Conservation (phyloP, 176 grass and related monocot genomes). For the Leersia perrieri region DNA sequence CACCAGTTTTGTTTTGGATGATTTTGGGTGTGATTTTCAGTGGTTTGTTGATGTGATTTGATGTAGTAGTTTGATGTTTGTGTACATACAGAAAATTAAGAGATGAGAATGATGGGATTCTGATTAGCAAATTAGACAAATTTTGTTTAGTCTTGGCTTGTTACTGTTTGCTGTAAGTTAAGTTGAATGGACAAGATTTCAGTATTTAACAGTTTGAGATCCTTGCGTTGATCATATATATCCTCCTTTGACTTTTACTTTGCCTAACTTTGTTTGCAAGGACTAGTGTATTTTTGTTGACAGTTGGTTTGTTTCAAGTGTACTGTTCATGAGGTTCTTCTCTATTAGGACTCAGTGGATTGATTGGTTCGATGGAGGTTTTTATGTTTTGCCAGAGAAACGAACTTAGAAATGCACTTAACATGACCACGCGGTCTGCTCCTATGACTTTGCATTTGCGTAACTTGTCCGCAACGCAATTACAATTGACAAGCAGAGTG, state of each 20-base stretch:
- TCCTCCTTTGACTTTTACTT: not conserved
- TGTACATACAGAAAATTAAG: not conserved
- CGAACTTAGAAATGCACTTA: too few relatives aligned
- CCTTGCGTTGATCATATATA: not conserved
- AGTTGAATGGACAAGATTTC: not conserved
- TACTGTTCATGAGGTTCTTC: too few relatives aligned
- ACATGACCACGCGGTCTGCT: too few relatives aligned
- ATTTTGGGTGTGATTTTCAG: not conserved
- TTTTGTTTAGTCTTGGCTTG: not conserved
- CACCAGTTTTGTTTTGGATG: conserved; percentile 12
- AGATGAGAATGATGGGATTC: not conserved
- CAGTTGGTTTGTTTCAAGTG: too few relatives aligned
- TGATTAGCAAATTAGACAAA: not conserved
- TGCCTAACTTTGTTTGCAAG: not conserved
- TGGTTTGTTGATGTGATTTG: conserved; percentile 10
- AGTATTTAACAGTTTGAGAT: not conserved
- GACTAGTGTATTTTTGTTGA: not conserved
- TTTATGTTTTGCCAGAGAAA: too few relatives aligned
- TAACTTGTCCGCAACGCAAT: too few relatives aligned
- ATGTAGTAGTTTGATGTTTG: not conserved
- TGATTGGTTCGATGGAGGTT: too few relatives aligned
- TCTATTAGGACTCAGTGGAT: too few relatives aligned
- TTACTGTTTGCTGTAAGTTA: not conserved
- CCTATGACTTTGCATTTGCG: too few relatives aligned
- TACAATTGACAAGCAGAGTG: too few relatives aligned